Evolutionary conservation across 306 rosid species (phyloP).

Genomic region (Astragalus glycyphyllos): DNA sequence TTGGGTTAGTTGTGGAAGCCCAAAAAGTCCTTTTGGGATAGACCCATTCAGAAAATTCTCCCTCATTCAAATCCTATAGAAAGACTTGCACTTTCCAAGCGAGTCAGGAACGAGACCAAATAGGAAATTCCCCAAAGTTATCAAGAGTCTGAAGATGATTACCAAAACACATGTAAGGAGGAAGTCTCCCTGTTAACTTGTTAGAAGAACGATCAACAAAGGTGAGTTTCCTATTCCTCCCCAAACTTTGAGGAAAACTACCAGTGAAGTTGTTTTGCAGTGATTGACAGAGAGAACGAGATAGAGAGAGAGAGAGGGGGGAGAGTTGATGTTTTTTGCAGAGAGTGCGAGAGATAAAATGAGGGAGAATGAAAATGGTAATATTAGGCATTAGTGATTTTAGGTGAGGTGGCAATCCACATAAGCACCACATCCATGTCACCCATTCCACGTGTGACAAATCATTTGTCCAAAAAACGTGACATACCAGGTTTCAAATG

Average conservation of each 20-base stretch:
- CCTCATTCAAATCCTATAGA: constrained; percentile 86
- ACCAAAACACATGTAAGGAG: constrained; percentile 77
- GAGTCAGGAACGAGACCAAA: constrained; percentile 91
- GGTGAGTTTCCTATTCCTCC: constrained; percentile 72
- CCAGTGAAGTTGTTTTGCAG: constrained; percentile 79
- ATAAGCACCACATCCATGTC: no score
- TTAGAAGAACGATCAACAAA: constrained; percentile 75
- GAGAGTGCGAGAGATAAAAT: no score
- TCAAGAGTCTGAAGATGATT: constrained; percentile 72
- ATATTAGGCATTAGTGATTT: no score
- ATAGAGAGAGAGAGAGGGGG: no score
- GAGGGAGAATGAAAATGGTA: no score
- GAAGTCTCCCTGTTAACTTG: constrained; percentile 76
- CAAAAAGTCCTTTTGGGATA: constrained; percentile 82
- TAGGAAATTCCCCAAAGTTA: constrained; percentile 70
- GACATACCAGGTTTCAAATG: no score
- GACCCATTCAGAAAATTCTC: constrained; percentile 86
- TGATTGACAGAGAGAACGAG: no score
- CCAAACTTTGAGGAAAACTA: constrained; percentile 68
- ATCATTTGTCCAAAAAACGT: no score
- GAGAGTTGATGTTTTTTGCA: no score
- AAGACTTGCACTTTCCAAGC: constrained; percentile 72
- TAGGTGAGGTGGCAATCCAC: no score
- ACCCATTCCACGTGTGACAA: no score
- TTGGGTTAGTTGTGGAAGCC: constrained; percentile 71